phyloP scores from a whole-genome alignment of 768 basidiomycete species.

The Termitomyces sp. region DNA sequence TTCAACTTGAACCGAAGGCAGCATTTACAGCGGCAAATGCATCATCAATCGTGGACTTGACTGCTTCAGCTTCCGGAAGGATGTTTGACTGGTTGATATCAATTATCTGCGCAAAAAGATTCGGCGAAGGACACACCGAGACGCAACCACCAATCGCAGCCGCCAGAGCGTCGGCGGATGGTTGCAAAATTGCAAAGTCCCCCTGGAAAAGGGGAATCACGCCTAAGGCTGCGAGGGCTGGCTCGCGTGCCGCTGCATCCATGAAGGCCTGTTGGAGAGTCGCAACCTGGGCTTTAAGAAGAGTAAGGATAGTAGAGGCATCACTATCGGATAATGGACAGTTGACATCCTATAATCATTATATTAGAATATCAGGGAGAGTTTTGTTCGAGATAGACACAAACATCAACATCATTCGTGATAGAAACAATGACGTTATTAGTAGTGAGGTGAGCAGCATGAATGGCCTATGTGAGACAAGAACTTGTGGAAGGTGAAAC shows the following conservation, averaged over 20 bases:
- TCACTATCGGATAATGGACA: slow-evolving; percentile 21
- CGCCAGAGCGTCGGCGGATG: slow-evolving; percentile 15
- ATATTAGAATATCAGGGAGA: neutral
- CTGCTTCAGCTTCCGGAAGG: slow-evolving; percentile 7
- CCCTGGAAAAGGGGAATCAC: slow-evolving; percentile 22
- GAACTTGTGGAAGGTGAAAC: neutral
- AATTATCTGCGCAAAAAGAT: neutral
- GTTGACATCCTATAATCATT: slow-evolving; percentile 12
- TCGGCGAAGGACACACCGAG: slow-evolving; percentile 18
- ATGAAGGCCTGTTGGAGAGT: slow-evolving; percentile 20
- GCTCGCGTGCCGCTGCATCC: slow-evolving; percentile 19
- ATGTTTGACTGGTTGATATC: slow-evolving; percentile 15
- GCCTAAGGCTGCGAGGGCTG: slow-evolving; percentile 23
- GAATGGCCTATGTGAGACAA: slow-evolving; percentile 20
- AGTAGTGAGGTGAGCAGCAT: slow-evolving; percentile 20
- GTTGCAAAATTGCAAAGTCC: slow-evolving; percentile 23
- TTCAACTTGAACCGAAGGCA: slow-evolving; percentile 5
- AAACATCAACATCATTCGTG: slow-evolving; percentile 22
- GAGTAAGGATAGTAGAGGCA: slow-evolving; percentile 17
- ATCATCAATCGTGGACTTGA: slow-evolving; percentile 10
- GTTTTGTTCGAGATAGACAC: neutral
- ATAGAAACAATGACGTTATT: slow-evolving; percentile 6
- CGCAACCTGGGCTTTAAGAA: slow-evolving; percentile 16
- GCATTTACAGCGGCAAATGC: slow-evolving; percentile 20
- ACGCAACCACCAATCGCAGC: slow-evolving; percentile 19